Evolutionary conservation across 2,329 filamentous ascomycete genomes (phyloP).

Genomic region (Fusarium albidum): DNA sequence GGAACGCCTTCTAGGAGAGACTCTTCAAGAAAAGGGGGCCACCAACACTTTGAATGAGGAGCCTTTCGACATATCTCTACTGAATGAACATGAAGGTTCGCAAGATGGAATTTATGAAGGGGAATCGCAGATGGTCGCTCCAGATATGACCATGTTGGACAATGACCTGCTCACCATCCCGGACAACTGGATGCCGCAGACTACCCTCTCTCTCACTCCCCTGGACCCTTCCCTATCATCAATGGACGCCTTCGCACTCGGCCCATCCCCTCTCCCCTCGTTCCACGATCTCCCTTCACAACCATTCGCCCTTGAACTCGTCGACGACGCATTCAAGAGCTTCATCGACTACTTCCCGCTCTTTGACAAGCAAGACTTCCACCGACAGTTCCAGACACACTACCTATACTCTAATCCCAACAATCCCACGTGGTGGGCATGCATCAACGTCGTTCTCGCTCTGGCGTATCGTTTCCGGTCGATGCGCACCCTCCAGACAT

Average conservation of each 20-base stretch:
- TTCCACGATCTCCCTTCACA: conserved; percentile 24
- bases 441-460: conserved; percentile 35
- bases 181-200: neutral
- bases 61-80: neutral
- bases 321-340: conserved; percentile 23
- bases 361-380: conserved; percentile 30
- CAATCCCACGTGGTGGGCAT: conserved; percentile 36
- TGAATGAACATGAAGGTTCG: too few species aligned
- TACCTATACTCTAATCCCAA: conserved; percentile 17
- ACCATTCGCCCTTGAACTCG: conserved; percentile 17
- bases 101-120: too few species aligned
- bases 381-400: conserved; percentile 20
- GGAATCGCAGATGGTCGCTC: too few species aligned
- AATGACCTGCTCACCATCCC: too few species aligned
- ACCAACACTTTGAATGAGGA: neutral
- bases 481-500: conserved; percentile 25
- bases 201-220: neutral
- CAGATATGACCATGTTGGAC: too few species aligned
- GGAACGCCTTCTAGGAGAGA: conserved; percentile 12
- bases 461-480: conserved; percentile 34
- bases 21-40: neutral
- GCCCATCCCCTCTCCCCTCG: conserved; percentile 10
- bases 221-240: neutral
- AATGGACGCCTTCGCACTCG: neutral
- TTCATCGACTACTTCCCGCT: conserved; percentile 30